A percentile compares a stretch with the other conserved stretches of the same genome.
phyloP scores from a whole-genome alignment of 108 stramenopile species.

The Pseudonitzschia pungens region DNA sequence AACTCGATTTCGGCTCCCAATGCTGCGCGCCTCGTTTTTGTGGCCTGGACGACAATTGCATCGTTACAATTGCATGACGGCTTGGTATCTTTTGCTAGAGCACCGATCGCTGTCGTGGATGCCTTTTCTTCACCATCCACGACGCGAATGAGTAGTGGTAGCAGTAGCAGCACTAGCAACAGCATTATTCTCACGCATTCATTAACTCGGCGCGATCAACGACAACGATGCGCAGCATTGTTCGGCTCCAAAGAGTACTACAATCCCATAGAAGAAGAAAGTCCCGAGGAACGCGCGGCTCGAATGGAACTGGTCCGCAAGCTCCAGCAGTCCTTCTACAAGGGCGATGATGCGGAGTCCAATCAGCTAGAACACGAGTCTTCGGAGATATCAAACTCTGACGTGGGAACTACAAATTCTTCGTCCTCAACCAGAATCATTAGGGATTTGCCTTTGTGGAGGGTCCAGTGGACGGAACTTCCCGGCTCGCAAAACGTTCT shows the following conservation, averaged over 20 bases:
- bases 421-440: neutral
- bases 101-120: neutral
- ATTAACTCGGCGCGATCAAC: too few relatives aligned
- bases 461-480: slow-evolving; percentile 38
- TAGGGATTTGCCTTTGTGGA: slow-evolving; percentile 25
- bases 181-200: too few relatives aligned
- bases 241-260: neutral
- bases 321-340: slow-evolving; percentile 34
- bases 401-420: neutral
- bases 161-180: too few relatives aligned
- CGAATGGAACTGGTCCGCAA: slow-evolving; percentile 35
- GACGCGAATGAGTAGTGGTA: neutral
- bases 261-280: slow-evolving; percentile 24
- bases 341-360: neutral
- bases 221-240: neutral
- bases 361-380: neutral
- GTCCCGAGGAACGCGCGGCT: slow-evolving; percentile 29
- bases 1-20: neutral
- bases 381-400: neutral
- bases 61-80: too few relatives aligned
- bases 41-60: neutral
- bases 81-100: neutral
- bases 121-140: neutral
- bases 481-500: slow-evolving; percentile 63
- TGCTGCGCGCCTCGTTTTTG: neutral